Evolutionary conservation across 202 grass and related monocot genomes (phyloP), one percentile per base, ranked within the genome.

Genomic region (Digitaria exilis): DNA sequence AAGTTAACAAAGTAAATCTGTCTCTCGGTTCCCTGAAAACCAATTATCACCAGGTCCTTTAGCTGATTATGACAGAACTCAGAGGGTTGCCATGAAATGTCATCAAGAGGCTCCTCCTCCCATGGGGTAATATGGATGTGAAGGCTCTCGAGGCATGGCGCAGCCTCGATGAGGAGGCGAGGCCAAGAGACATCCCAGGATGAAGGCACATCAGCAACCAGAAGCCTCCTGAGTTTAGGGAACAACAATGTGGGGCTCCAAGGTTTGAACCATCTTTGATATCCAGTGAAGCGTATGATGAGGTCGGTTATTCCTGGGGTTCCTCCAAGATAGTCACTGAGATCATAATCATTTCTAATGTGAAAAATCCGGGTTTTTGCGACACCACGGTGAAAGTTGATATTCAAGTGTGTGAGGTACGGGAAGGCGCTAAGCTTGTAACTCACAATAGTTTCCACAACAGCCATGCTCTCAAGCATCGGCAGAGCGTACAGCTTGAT

Each of bases 181-280:
- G 56, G 74, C 37, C 74, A 77, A 59, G 74, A 77, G 7, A 61
- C 35, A 61, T 77, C 74, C 74, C 74, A 60, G 37, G 35, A 61
- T 29, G 74, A 77, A 61, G 74, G 74, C 22, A 77, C 55, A 61
- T 61, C 74, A 18, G 55, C 74, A 21, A 77, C 21, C 24, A 77
- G 74, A 26, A 77, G 55, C 37, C 74, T 77, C 55, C 37, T 77
- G 22, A 77, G 55, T 45, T 77, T 77, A 61, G 74, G 37, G 0
- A 61, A 61, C n/a, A 37, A 43, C 35, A 61, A 28, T 24, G 52
- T 15, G 15, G 74, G 35, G 16, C 37, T 19, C 22, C 7, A 61
- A 5, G n/a, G 7, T 37, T 77, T 77, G 28, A 77, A 61, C 74
- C 55, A 77, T 61, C 37, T 77, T 18, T 58, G 55, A 43, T 58